Base-by-base conservation (phyloP, 805 yeast species). In the Wickerhamiella cacticola region DNA sequence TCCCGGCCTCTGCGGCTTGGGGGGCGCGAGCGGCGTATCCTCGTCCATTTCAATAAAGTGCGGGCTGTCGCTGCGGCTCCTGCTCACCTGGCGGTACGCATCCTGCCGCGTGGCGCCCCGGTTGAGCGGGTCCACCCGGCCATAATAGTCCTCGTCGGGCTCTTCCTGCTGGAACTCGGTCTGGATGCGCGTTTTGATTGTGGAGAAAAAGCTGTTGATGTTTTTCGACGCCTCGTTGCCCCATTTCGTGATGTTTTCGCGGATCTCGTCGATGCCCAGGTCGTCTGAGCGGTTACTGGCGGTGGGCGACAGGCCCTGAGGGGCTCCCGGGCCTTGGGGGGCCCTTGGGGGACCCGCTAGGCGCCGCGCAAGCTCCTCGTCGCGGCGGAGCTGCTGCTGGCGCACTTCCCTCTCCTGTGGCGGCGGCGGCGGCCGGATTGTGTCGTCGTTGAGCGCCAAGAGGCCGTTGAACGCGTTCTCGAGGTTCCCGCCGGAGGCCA, bases 381-480 rank as follows among this genome's bases (percentile, higher is more conserved):
- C 97, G 51, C 78, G 80, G 49, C 69, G 72, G 46, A 75, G 53
- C 60, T 78, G 82, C n/a, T 65, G 55, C 24, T 56, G 58, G 45
- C 62, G 62, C 40, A 63, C 61, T 40, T 60, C 58, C 15, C 59
- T 64, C 45, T 57, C 62, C 28, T 57, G 52, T 19, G 59, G 50
- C 9, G 59, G 59, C 15, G 68, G 66, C 16, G 62, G 52, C 3
- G 61, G 60, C 3, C 70, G 68, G 28, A 57, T 53, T 6, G 57
- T 53, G 12, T 42, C 51, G 50, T 88, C 96, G 15, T 84, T 79
- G 48, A 85, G 66, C 55, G 75, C 85, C 51, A 89, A 68, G 57
- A 88, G 68, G 0, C 96, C 96, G 62, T 81, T 82, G 68, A 89
- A 89, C 1, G 96, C 94, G 1, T 83, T 79, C 56, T 86, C 96